These are phyloP conservation scores for Trifolium fragiferum DNA, from an alignment of 306 rosid species.

Conservation along the genomic window DNA sequence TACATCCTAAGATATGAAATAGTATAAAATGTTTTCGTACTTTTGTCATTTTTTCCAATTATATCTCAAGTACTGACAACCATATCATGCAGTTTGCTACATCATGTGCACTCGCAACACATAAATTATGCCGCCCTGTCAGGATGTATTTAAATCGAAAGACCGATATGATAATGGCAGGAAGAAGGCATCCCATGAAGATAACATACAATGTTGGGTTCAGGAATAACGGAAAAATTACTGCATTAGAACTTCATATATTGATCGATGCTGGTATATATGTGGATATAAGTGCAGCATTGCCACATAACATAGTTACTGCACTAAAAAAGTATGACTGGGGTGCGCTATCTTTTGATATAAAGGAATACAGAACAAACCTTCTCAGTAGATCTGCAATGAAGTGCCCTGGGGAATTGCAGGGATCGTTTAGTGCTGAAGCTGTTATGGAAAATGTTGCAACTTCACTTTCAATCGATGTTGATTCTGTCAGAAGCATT, in stretches of 20 bases:
- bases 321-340: conserved; percentile 85
- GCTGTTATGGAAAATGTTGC: conserved; percentile 86
- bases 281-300: conserved; percentile 62
- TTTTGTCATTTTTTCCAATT: background rate
- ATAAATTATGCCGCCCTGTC: conserved; percentile 75
- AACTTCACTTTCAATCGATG: conserved; percentile 70
- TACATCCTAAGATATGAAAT: background rate
- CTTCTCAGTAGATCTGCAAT: conserved; percentile 80
- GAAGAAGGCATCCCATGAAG: conserved; percentile 98
- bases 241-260: conserved; percentile 75
- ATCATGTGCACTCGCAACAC: conserved; percentile 91
- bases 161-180: conserved; percentile 91
- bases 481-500: conserved; percentile 69
- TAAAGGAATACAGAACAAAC: conserved; percentile 89
- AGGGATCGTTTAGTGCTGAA: conserved; percentile 92
- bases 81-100: conserved; percentile 68
- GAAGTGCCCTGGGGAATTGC: conserved; percentile 92
- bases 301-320: conserved; percentile 58
- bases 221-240: conserved; percentile 82
- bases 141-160: conserved; percentile 80
- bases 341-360: conserved; percentile 84
- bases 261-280: conserved; percentile 79
- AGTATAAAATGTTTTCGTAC: background rate
- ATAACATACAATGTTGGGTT: conserved; percentile 85
- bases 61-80: conserved; percentile 32